These are phyloP conservation scores for Stemphylium lycopersici DNA, from an alignment of 2,329 filamentous ascomycete species.

Conservation along the genomic window DNA sequence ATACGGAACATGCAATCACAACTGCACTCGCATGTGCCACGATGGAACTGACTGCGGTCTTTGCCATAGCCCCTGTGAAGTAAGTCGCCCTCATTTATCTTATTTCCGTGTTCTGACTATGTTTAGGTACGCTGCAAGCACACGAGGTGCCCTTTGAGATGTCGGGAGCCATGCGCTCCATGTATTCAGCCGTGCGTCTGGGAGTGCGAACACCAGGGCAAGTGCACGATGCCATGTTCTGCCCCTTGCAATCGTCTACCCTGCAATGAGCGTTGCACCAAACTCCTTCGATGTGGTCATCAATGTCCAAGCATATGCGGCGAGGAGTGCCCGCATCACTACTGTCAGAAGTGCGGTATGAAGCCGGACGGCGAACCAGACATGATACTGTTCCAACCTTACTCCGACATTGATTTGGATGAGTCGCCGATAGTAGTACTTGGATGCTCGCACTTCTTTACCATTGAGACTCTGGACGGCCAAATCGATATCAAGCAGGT, in stretches of 20 bases:
- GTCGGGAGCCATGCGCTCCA: constrained; percentile 42
- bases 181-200: constrained; percentile 45
- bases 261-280: constrained; percentile 37
- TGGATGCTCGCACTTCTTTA: constrained; percentile 41
- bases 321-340: constrained; percentile 31
- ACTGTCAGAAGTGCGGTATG: constrained; percentile 32
- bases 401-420: constrained; percentile 38
- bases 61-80: constrained; percentile 31
- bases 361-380: constrained; percentile 31
- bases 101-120: neutral
- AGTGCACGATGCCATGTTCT: constrained; percentile 46
- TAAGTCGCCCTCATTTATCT: constrained; percentile 5
- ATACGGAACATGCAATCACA: constrained; percentile 39
- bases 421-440: constrained; percentile 36
- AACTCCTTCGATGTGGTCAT: constrained; percentile 35
- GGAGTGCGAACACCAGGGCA: constrained; percentile 42
- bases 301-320: constrained; percentile 43
- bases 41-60: constrained; percentile 32
- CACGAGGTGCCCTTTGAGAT: constrained; percentile 28
- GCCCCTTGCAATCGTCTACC: constrained; percentile 41
- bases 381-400: constrained; percentile 29
- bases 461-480: constrained; percentile 39
- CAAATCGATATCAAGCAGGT: constrained; percentile 35
- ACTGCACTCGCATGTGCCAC: constrained; percentile 35
- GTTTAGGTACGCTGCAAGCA: constrained; percentile 37